Evolutionary conservation across 371 early-diverging fungal species (phyloP), one percentile per base, ranked within the genome.

Genomic region (Amoeboaphelidium occidentale): DNA sequence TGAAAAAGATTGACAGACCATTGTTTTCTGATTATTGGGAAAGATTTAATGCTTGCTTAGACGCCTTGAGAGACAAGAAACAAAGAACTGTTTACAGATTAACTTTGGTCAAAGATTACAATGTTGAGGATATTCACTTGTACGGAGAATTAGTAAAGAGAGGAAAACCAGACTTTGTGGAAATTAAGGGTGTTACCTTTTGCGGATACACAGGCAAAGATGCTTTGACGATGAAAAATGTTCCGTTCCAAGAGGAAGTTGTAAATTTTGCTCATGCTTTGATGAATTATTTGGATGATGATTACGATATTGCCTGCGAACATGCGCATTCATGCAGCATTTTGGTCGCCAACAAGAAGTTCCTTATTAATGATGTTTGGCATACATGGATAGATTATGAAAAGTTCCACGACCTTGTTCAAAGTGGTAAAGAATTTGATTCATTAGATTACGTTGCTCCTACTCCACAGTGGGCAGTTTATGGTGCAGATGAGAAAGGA

Each of bases 11-110:
- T 27, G 84, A 81, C 55, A 71, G 81, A 6, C 84, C 84, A 1
- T 48, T 83, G 48, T 80, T 80, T 64, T 64, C 70, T 43, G 84
- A 83, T 55, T 83, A 73, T 54, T 83, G 84, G 84, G 81, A 81
- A 58, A 64, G 84, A 13, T 83, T 79, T 63, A 55, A 78, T 45
- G 69, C 55, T 24, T 73, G 75, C 61, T 53, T 83, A 53, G 74
- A 76, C 52, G 69, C 69, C 3, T 54, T 83, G 13, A 64, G 72
- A 13, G 55, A 72, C 43, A 78, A 77, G 64, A 74, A 73, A 2
- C 76, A 78, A 48, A 67, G 80, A 27, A 54, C 62, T 2, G 83
- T 83, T 1, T 83, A 78, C 58, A 72, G 83, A 46, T 61, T 83
- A 53, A 80, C 83, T 0, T 56, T 83, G 1, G 81, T 83, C 48